Conservation (phyloP, 73 alveolate genomes). For the Durusdinium trenchii region DNA sequence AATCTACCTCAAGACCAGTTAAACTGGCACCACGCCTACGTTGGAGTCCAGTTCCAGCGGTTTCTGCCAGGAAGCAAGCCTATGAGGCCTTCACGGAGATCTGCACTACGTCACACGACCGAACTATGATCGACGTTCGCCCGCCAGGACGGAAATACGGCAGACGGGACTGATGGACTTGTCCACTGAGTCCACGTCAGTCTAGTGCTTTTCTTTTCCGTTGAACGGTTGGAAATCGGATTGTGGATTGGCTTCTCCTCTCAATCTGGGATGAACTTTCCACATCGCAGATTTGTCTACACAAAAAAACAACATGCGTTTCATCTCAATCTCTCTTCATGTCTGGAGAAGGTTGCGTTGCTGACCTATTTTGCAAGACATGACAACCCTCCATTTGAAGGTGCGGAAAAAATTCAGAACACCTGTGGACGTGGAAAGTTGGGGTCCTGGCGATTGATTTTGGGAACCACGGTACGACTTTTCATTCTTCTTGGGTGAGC, state of each 20-base stretch:
- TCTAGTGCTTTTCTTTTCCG: not conserved
- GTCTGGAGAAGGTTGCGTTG: not conserved
- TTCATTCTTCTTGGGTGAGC: too few relatives aligned
- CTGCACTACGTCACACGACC: not conserved
- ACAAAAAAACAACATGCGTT: not conserved
- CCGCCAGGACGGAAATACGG: not conserved
- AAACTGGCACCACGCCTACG: not conserved
- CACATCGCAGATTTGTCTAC: not conserved
- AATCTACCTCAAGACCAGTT: not conserved
- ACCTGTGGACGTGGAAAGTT: too few relatives aligned
- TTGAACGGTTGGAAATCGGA: not conserved
- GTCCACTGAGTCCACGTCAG: not conserved
- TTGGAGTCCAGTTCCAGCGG: not conserved
- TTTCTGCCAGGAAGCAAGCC: constrained; percentile 62
- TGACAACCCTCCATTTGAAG: not conserved
- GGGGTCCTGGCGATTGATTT: too few relatives aligned
- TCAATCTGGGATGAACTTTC: not conserved
- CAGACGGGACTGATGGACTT: not conserved
- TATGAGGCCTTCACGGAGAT: constrained; percentile 43
- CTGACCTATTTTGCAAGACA: not conserved
- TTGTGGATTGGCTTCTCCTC: not conserved
- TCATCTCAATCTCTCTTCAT: not conserved
- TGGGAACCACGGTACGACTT: too few relatives aligned
- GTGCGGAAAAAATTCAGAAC: not conserved
- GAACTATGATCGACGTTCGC: not conserved